These are phyloP conservation scores for Neurospora sp. DNA, from an alignment of 495 filamentous ascomycete species.

Conservation along the genomic window DNA sequence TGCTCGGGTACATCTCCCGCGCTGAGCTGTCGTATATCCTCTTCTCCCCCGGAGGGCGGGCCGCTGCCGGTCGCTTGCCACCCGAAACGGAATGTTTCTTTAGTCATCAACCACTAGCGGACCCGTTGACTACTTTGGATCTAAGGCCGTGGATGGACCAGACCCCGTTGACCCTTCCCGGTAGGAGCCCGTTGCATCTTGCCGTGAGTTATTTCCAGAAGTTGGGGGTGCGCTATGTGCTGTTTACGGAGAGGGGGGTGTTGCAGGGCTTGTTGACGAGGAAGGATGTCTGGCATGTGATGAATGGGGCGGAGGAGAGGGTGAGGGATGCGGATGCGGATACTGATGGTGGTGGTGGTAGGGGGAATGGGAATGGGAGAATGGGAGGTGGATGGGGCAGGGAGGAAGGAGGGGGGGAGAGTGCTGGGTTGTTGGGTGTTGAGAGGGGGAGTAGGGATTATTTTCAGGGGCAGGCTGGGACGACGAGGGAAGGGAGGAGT, in stretches of 20 bases:
- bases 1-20: slow-evolving; percentile 89
- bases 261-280: slow-evolving; percentile 86
- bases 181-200: slow-evolving; percentile 62
- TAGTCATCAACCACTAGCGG: slow-evolving; percentile 68
- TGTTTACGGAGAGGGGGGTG: slow-evolving; percentile 73
- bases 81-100: slow-evolving; percentile 76
- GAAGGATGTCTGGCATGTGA: slow-evolving; percentile 94
- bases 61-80: slow-evolving; percentile 12
- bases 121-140: slow-evolving; percentile 71
- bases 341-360: background rate
- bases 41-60: slow-evolving; percentile 26
- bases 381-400: slow-evolving; percentile 5
- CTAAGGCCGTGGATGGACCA: slow-evolving; percentile 97
- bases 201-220: slow-evolving; percentile 88
- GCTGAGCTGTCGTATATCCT: slow-evolving; percentile 81
- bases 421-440: slow-evolving; percentile 17
- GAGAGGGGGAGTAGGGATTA: background rate
- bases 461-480: background rate
- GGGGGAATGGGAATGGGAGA: background rate
- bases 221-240: slow-evolving; percentile 79
- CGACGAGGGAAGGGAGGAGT: slow-evolving; percentile 5
- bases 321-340: slow-evolving; percentile 16
- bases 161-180: slow-evolving; percentile 83
- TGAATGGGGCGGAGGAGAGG: slow-evolving; percentile 69
- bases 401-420: slow-evolving; percentile 19